phyloP scores from a whole-genome alignment of 2,329 filamentous ascomycete genomes.

The Chalara sp. region DNA sequence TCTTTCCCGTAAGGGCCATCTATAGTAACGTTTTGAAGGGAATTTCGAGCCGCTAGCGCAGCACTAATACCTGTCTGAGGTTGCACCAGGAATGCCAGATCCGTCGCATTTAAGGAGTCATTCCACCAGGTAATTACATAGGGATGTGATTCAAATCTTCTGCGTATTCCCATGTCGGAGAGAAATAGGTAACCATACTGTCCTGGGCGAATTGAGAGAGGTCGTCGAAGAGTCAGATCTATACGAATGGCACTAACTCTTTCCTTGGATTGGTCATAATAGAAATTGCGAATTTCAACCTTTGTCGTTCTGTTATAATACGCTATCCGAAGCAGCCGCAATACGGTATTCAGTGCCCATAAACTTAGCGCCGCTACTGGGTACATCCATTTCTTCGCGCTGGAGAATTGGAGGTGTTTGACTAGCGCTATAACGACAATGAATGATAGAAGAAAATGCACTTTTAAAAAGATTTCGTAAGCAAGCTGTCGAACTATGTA shows the following conservation, averaged over 20 bases:
- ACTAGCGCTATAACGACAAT: not conserved
- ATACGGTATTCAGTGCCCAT: conserved; percentile 1
- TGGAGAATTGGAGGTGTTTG: not conserved
- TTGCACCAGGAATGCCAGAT: conserved; percentile 8
- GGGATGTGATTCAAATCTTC: conserved; percentile 4
- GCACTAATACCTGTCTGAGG: not conserved
- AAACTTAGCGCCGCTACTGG: conserved; percentile 2
- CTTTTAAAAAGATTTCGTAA: conserved; percentile 5
- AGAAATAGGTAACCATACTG: conserved; percentile 5
- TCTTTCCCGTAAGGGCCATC: conserved; percentile 14
- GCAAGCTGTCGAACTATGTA: conserved; percentile 1
- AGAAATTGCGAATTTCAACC: not conserved
- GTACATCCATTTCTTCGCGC: not conserved
- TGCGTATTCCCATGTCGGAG: not conserved
- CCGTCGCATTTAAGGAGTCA: not conserved
- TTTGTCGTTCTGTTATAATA: not conserved
- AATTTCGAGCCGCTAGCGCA: not conserved
- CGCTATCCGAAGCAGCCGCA: not conserved
- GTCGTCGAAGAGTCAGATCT: not conserved
- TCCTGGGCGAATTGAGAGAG: not conserved
- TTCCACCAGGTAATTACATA: conserved; percentile 9
- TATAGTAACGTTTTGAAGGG: conserved; percentile 1
- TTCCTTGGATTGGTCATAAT: not conserved
- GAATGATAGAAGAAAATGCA: conserved; percentile 3
- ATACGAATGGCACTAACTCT: not conserved